Conservation (phyloP, 164 flowering plant genomes). For the Vitis labrusca region DNA sequence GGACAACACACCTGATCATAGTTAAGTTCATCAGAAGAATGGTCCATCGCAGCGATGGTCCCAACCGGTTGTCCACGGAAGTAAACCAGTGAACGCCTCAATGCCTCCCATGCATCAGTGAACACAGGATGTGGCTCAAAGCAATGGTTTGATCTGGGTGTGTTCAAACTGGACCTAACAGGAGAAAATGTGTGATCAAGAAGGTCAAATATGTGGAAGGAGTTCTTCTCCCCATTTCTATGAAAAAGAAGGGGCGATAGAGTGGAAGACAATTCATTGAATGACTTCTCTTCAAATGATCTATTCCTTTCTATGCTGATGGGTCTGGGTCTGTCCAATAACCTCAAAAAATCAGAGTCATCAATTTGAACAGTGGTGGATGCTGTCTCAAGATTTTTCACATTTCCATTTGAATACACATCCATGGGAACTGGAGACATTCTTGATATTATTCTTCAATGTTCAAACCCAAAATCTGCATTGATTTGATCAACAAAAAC, state of each 20-base stretch:
- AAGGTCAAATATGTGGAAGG: constrained; percentile 26
- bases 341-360: constrained; percentile 27
- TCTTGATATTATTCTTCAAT: not conserved
- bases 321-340: constrained; percentile 29
- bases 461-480: too few species aligned
- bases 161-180: constrained; percentile 41
- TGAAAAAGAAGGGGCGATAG: constrained; percentile 23
- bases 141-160: constrained; percentile 40
- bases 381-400: not conserved
- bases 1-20: constrained; percentile 62
- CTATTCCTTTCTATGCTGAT: constrained; percentile 46
- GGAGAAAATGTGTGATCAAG: constrained; percentile 41
- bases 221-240: constrained; percentile 22
- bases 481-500: too few species aligned
- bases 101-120: constrained; percentile 70
- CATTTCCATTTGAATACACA: constrained; percentile 1
- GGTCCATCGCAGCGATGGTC: constrained; percentile 76
- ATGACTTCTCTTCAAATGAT: constrained; percentile 56
- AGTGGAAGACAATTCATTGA: constrained; percentile 35
- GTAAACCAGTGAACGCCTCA: constrained; percentile 56
- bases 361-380: constrained; percentile 17
- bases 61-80: constrained; percentile 77
- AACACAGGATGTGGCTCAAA: constrained; percentile 61
- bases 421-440: constrained; percentile 4
- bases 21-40: constrained; percentile 57